phyloP scores from a whole-genome alignment of 106 monocot genomes.

The Dendrobium officinale region DNA sequence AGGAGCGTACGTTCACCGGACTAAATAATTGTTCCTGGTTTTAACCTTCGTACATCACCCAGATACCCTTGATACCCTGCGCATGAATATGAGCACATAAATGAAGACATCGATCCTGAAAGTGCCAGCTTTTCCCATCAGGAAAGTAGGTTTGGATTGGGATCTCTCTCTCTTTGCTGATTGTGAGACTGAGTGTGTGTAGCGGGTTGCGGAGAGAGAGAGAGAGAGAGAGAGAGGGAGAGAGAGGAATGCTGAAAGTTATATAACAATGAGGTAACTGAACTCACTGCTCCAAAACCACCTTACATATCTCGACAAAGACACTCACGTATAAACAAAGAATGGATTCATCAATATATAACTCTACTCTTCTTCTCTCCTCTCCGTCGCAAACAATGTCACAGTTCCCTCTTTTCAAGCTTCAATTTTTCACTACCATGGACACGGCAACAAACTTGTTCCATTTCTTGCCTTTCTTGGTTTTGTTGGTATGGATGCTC shows the following conservation, averaged over 20 bases:
- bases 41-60: too few species aligned
- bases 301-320: too few species aligned
- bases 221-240: background rate
- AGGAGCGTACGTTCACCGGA: too few species aligned
- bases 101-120: background rate
- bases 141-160: background rate
- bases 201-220: background rate
- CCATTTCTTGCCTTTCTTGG: constrained; percentile 8
- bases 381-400: background rate
- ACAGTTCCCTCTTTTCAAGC: background rate
- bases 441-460: constrained; percentile 8
- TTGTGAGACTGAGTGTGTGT: too few species aligned
- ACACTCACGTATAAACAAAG: background rate
- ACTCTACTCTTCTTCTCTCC: background rate
- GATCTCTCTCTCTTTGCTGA: background rate
- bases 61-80: too few species aligned
- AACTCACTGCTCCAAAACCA: background rate
- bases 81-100: background rate
- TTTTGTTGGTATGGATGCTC: constrained; percentile 20
- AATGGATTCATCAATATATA: background rate
- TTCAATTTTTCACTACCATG: constrained; percentile 1
- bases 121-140: background rate
- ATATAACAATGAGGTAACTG: background rate
- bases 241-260: background rate
- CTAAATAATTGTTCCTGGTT: too few species aligned